A percentile compares a stretch with the other conserved stretches of the same genome.
Evolutionary conservation across 208 protist species (phyloP).

Genomic region (Porcisia deanei): DNA sequence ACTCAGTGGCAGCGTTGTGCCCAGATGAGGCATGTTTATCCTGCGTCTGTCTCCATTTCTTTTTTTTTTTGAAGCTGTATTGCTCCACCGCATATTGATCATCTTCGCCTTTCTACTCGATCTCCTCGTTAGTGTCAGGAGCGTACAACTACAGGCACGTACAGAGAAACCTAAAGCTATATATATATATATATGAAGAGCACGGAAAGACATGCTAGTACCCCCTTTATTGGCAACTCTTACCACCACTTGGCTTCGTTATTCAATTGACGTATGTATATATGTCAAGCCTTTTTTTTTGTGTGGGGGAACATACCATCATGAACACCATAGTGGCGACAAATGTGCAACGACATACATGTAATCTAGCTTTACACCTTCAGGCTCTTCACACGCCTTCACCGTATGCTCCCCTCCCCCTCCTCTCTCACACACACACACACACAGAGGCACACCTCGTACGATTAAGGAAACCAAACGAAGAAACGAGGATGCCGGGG

Average conservation of each 20-base stretch:
- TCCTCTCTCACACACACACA: background rate
- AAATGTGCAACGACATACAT: background rate
- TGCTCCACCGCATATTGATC: no score
- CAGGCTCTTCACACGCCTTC: background rate
- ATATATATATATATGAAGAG: background rate
- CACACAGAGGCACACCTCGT: background rate
- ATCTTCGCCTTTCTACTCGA: no score
- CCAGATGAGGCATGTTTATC: background rate
- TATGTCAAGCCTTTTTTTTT: no score
- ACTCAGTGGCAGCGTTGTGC: background rate
- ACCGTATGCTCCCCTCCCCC: background rate
- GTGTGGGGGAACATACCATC: no score
- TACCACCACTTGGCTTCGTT: no score
- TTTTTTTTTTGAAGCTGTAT: no score
- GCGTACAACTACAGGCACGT: constrained; percentile 1
- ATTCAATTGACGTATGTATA: no score
- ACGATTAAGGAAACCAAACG: background rate
- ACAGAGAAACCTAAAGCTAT: constrained; percentile 8
- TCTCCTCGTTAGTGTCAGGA: background rate
- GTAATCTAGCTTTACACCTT: background rate
- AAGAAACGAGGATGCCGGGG: background rate
- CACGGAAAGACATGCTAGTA: no score
- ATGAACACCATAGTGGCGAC: no score
- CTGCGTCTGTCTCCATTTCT: background rate
- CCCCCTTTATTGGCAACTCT: no score